Base-by-base conservation (phyloP, 176 grass and related monocot species). In the Melocanna baccifera region DNA sequence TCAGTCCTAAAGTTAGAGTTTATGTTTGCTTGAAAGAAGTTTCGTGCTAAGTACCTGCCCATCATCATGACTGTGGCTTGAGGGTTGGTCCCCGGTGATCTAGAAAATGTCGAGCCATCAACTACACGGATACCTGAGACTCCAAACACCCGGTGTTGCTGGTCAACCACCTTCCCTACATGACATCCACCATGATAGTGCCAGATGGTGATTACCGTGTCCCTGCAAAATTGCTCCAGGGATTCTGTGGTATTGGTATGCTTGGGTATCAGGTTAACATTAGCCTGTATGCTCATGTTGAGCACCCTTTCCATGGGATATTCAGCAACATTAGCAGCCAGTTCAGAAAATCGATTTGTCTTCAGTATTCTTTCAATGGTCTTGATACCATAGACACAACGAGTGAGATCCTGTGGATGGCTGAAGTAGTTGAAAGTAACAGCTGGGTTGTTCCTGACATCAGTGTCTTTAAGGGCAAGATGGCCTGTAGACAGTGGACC, bases 381-480 rank as follows among this genome's bases (percentile, higher is more conserved):
- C 70, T 88, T 79, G 56, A 97, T 86, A 36, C 94, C 91, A 45
- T 86, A 71, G 65, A 97, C 89, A 37, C 94, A 97, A 29, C 81
- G 84, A 1, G 34, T 39, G 34, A 97, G 87, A 78, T 97, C 94
- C 61, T 90, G 71, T 65, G 94, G 91, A 57, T 91, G 83, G 40
- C 73, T 82, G 84, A 97, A 97, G 67, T 97, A 97, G 89, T 97
- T 97, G 85, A 97, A 97, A 84, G 94, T 97, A 78, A 97, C 89
- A 2, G 85, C 81, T 6, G 94, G 94, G 26, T 89, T 97, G 63
- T 86, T 88, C 45, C 22, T 78, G 34, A 92, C 83, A 79, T 94
- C 87, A 40, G 73, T 91, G 79, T 90, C 88, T 66, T n/a, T 66
- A 39, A 97, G 91, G 74, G 71, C 67, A 62, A 97, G 91, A 58